Evolutionary conservation across 2,329 filamentous ascomycete species (phyloP).

Genomic region (Talaromyces sp.): DNA sequence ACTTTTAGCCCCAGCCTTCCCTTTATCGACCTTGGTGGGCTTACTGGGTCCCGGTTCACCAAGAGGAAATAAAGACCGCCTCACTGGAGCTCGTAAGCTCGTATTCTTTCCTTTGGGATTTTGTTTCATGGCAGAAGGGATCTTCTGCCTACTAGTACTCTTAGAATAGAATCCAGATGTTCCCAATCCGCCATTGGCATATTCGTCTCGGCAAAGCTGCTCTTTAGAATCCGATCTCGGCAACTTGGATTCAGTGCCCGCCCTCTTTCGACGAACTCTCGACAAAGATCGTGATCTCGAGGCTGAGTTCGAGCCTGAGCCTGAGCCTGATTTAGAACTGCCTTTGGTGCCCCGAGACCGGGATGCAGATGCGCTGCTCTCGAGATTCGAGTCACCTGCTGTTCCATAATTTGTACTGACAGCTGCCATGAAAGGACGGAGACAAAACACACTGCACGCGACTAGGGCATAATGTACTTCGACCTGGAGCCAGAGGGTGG

Average conservation of each 20-base stretch:
- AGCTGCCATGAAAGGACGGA: constrained; percentile 41
- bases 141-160: neutral
- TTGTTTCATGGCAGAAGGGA: neutral
- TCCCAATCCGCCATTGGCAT: neutral
- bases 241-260: constrained; percentile 5
- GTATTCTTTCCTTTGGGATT: neutral
- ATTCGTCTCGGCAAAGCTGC: constrained; percentile 2
- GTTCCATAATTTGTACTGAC: constrained; percentile 42
- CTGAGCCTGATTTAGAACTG: constrained; percentile 19
- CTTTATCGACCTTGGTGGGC: neutral
- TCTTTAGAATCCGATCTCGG: constrained; percentile 11
- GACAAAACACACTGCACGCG: constrained; percentile 41
- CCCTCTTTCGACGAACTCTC: constrained; percentile 11
- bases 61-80: constrained; percentile 19
- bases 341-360: constrained; percentile 19
- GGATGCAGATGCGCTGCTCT: constrained; percentile 27
- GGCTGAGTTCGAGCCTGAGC: constrained; percentile 14
- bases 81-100: constrained; percentile 1
- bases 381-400: constrained; percentile 34
- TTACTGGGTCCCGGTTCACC: neutral
- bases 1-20: neutral
- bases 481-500: constrained; percentile 41
- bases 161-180: neutral
- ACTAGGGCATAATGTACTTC: constrained; percentile 40
- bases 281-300: constrained; percentile 14